Evolutionary conservation across 805 yeast species (phyloP).

Genomic region (Millerozyma acaciae): DNA sequence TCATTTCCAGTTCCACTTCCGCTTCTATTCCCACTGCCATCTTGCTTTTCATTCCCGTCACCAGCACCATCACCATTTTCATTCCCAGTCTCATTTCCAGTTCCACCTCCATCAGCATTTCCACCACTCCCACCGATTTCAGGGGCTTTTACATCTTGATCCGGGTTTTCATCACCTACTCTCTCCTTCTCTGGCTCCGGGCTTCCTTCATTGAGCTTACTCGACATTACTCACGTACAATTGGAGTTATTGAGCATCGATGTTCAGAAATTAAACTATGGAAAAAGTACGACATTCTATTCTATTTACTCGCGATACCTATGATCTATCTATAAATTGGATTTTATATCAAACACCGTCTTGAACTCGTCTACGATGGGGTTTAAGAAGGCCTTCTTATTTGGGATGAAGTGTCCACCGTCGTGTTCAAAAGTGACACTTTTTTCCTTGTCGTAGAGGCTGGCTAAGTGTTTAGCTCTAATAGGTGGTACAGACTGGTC

Average conservation of each 20-base stretch:
- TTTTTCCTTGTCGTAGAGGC: slow-evolving; percentile 12
- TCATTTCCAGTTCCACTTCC: too few species aligned
- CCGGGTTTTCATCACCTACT: too few species aligned
- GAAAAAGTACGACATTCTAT: neutral
- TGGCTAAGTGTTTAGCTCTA: slow-evolving; percentile 23
- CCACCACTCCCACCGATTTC: too few species aligned
- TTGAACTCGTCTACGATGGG: slow-evolving; percentile 15
- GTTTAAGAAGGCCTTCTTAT: slow-evolving; percentile 15
- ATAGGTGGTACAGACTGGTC: slow-evolving; percentile 33
- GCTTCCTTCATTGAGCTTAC: too few species aligned
- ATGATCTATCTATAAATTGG: slow-evolving; percentile 5
- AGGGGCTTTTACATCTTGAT: too few species aligned
- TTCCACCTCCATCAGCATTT: neutral
- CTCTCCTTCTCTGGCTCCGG: too few species aligned
- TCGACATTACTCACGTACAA: too few species aligned
- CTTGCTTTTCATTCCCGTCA: too few species aligned
- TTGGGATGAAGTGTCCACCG: slow-evolving; percentile 38
- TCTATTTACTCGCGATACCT: neutral
- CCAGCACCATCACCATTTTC: neutral
- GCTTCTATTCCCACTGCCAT: too few species aligned
- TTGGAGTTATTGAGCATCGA: too few species aligned
- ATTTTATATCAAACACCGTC: slow-evolving; percentile 7
- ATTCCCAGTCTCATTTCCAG: neutral
- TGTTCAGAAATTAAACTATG: too few species aligned
- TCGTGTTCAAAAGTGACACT: slow-evolving; percentile 23